Conservation (phyloP, 2,329 filamentous ascomycete genomes). For the Hysterium pulicare region DNA sequence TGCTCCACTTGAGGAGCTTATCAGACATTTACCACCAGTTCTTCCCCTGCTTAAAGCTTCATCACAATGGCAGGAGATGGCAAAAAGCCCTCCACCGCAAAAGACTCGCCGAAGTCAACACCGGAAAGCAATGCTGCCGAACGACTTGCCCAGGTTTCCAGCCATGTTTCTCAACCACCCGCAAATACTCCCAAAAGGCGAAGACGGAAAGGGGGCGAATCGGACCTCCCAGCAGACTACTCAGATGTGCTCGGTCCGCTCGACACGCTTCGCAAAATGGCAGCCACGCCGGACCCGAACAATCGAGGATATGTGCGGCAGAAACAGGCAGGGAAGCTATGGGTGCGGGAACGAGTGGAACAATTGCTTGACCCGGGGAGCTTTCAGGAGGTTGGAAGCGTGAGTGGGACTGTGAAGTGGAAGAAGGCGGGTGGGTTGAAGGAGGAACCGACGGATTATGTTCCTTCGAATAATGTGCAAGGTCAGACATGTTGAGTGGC, state of each 20-base stretch:
- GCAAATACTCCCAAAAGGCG: constrained; percentile 35
- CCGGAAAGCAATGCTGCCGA: constrained; percentile 31
- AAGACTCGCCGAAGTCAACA: constrained; percentile 15
- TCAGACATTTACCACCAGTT: neutral
- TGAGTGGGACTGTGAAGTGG: constrained; percentile 60
- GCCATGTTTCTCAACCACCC: constrained; percentile 34
- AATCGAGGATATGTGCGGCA: constrained; percentile 61
- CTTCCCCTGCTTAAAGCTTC: neutral
- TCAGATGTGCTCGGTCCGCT: constrained; percentile 60
- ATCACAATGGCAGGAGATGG: constrained; percentile 24
- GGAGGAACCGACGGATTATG: constrained; percentile 51
- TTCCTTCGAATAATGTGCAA: constrained; percentile 62
- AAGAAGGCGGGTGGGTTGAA: constrained; percentile 43
- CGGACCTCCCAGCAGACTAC: constrained; percentile 57
- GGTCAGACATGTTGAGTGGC: constrained; percentile 24
- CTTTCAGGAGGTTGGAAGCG: constrained; percentile 59
- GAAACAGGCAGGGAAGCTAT: constrained; percentile 62
- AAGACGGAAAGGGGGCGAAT: constrained; percentile 32
- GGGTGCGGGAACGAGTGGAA: constrained; percentile 61
- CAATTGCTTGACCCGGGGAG: constrained; percentile 55
- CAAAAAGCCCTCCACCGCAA: constrained; percentile 7
- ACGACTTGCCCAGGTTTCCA: constrained; percentile 48
- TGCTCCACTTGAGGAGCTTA: constrained; percentile 15
- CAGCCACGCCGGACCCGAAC: constrained; percentile 52
- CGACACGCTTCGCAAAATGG: constrained; percentile 49